phyloP scores from a whole-genome alignment of 1,284 basidiomycete species.

The Caloboletus inedulis region DNA sequence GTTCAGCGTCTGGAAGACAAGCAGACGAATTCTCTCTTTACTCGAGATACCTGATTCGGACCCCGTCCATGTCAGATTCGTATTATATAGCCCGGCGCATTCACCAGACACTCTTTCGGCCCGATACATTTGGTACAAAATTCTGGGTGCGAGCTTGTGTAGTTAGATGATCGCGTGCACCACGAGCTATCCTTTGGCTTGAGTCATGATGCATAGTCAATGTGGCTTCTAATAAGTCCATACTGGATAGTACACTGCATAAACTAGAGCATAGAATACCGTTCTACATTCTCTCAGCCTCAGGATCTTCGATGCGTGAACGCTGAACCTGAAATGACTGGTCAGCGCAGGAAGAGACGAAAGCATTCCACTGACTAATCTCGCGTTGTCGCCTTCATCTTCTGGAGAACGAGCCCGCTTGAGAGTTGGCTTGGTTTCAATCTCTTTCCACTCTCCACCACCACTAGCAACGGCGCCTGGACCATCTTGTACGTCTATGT shows the following conservation, averaged over 20 bases:
- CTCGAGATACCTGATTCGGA: slow-evolving; percentile 52
- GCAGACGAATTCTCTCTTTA: slow-evolving; percentile 40
- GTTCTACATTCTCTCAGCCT: slow-evolving; percentile 62
- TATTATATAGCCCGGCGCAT: slow-evolving; percentile 59
- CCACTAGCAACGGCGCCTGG: slow-evolving; percentile 81
- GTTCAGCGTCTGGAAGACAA: slow-evolving; percentile 32
- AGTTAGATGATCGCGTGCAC: slow-evolving; percentile 45
- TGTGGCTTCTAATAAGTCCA: slow-evolving; percentile 9
- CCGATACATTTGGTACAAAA: slow-evolving; percentile 36
- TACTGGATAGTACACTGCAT: slow-evolving; percentile 9
- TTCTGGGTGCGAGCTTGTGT: slow-evolving; percentile 56
- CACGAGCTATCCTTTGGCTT: neutral
- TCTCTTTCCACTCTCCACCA: slow-evolving; percentile 79
- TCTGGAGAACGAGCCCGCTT: slow-evolving; percentile 71
- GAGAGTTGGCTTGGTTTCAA: slow-evolving; percentile 42
- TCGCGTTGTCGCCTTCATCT: slow-evolving; percentile 56
- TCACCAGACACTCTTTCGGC: slow-evolving; percentile 54
- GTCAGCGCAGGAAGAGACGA: slow-evolving; percentile 9
- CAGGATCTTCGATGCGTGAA: slow-evolving; percentile 56
- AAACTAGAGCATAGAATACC: slow-evolving; percentile 19
- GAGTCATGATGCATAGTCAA: slow-evolving; percentile 8
- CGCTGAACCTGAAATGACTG: slow-evolving; percentile 43
- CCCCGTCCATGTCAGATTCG: slow-evolving; percentile 58
- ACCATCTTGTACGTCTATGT: slow-evolving; percentile 79
- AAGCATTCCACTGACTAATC: slow-evolving; percentile 45